Percentiles rank a stretch among this genome's conserved stretches.
Conservation (phyloP, 1,284 basidiomycete genomes). For the Fomitopsis pinicola region DNA sequence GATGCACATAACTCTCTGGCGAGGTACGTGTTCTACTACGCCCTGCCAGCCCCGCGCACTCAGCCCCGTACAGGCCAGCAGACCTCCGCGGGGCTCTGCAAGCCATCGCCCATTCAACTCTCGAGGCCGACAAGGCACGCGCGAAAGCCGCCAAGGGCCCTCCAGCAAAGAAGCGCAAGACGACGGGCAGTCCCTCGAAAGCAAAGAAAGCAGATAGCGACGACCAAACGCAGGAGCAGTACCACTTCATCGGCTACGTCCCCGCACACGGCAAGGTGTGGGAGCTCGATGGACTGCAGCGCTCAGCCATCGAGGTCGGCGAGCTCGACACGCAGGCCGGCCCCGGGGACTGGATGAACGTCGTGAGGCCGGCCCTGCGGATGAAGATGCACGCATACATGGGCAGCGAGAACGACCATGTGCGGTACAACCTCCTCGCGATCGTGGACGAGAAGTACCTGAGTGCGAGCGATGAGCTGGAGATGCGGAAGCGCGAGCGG, state of each 20-base stretch:
- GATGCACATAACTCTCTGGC: conserved; percentile 55
- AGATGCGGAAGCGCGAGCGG: conserved; percentile 47
- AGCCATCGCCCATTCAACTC: conserved; percentile 38
- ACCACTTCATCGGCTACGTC: conserved; percentile 63
- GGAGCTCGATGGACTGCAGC: conserved; percentile 45
- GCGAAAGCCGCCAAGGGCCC: conserved; percentile 23
- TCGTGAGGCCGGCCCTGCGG: conserved; percentile 53
- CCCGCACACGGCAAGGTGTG: conserved; percentile 58
- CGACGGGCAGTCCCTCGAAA: conserved; percentile 18
- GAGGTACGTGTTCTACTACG: conserved; percentile 32
- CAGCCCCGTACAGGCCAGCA: conserved; percentile 38
- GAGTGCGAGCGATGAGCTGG: conserved; percentile 45
- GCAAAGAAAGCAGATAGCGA: conserved; percentile 22
- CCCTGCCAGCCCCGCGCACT: neutral
- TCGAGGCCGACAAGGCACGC: conserved; percentile 32
- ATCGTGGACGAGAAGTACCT: conserved; percentile 50
- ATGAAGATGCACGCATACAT: conserved; percentile 54
- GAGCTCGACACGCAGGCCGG: conserved; percentile 33
- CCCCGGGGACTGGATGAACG: conserved; percentile 45
- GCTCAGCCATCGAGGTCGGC: conserved; percentile 51
- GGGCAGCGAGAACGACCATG: conserved; percentile 39
- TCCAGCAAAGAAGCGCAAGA: conserved; percentile 37
- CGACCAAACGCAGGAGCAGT: conserved; percentile 39
- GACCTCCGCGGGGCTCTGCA: conserved; percentile 51
- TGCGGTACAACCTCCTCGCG: conserved; percentile 57